Base-by-base conservation (phyloP, 768 basidiomycete genomes). In the Lactarius evosmus region DNA sequence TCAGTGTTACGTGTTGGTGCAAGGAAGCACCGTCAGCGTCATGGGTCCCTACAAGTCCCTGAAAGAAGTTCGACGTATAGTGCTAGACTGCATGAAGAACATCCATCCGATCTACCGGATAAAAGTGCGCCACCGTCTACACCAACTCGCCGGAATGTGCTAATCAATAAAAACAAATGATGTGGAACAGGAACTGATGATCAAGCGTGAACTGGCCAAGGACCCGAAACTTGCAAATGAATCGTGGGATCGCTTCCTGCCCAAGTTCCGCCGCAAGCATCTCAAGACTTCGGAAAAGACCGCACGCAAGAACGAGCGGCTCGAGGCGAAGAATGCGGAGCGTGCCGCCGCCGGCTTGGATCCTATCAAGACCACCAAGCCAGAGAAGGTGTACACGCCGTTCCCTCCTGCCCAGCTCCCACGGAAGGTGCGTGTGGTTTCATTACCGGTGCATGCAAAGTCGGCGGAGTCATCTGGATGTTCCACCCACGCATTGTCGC, bases 71-170 rank as follows among this genome's bases (percentile, higher is more conserved):
- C 83, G 97, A 62, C 78, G 95, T 69, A 98, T 98, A 66, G 85
- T 99, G n/a, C 75, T 98, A 46, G 97, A 99, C 72, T 99, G 97
- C 78, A 98, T 99, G 97, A 95, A 89, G 78, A 99, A 99, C 73
- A 90, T 98, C 59, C 97, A 99, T 72, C 97, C 97, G 1, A 98
- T 99, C 72, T 99, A 99, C 74, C 88, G 95, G 70, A 99, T 99
- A 76, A 99, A 99, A 77, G 95, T 92, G 44, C 25, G 70, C 33
- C 49, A 33, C 66, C 58, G 59, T 32, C 64, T 64, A 67, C 58
- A 51, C 30, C 46, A 33, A 36, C 14, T 29, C 46, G 3, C 36
- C 30, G 46, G 32, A 53, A 38, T 33, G 32, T 40, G 22, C 46
- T 49, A 25, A 49, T n/a, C 29, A 41, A 17, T 61, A 38, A 38